Evolutionary conservation across 106 monocot species (phyloP), one percentile per base, ranked within the genome.

Genomic region (Dendrobium huoshanense): DNA sequence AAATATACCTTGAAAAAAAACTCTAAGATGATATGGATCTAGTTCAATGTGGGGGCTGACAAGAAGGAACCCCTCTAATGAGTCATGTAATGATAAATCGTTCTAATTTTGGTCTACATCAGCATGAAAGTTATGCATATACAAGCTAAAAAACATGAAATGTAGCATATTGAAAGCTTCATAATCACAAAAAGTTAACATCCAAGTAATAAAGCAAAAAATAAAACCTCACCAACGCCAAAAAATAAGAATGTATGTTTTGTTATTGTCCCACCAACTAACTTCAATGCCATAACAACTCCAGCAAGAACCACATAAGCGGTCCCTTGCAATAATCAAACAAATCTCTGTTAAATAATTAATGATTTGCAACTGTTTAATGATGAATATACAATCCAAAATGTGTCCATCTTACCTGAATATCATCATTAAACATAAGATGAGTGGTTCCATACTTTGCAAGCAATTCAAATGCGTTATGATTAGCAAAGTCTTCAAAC

Each of bases 181-280:
- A 74, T 74, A 19, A 42, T 74, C 2, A 0, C 7, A 74, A 41
- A 51, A 6, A 37, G 16, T 74, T 0, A 33, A 4, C 42, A 9
- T 41, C 19, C 42, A 74, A 76, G 25, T 27, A 41, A 76, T 13
- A 76, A 76, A 76, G n/a, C 48, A 49, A 49, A 22, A 41, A 42
- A 41, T 5, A 16, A 44, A 11, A 83, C 83, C 83, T 83, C 83
- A 11, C 83, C 83, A 59, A 78, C 83, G 59, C 83, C 83, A 58
- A 83, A 55, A 79, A 83, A 83, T 78, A 83, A 78, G 78, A 83
- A 83, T 56, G 83, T 83, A 11, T 83, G 83, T 58, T 83, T 78
- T 27, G 78, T 61, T 61, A 83, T 78, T 24, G 70, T 83, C 58
- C 83, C 83, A 27, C 83, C 72, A 73, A 83, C 83, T 55, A 83